Percentiles rank a stretch among this genome's conserved stretches.
Evolutionary conservation across 2,329 filamentous ascomycete genomes (phyloP).

Genomic region (Aspergillus amoenus): DNA sequence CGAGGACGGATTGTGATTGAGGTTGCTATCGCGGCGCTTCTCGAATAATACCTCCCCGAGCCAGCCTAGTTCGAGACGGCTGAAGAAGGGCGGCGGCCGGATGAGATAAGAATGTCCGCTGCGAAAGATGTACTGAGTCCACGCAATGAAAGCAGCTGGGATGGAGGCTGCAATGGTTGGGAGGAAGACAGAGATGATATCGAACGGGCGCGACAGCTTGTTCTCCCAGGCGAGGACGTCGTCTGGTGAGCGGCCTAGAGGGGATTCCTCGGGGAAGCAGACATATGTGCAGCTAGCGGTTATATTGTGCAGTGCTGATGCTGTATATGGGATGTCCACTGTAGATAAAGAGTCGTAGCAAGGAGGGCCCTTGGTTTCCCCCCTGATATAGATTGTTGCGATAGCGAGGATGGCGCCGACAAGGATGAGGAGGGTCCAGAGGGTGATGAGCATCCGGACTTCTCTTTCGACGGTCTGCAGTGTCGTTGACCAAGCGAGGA

Average conservation of each 20-base stretch:
- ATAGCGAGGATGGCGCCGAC: not conserved
- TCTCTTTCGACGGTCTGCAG: not conserved
- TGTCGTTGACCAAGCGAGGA: constrained; percentile 3
- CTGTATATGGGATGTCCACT: not conserved
- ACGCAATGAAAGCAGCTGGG: not conserved
- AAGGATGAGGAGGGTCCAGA: not conserved
- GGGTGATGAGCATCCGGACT: not conserved
- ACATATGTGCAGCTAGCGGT: not conserved
- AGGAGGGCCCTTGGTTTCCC: not conserved
- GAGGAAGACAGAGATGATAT: not conserved
- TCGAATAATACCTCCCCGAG: not conserved
- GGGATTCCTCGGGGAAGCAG: not conserved
- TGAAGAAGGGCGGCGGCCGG: not conserved
- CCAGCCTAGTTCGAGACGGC: not conserved
- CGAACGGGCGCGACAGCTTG: not conserved
- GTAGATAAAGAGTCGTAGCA: not conserved
- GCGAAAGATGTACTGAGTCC: not conserved
- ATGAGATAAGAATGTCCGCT: not conserved
- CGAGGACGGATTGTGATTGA: not conserved
- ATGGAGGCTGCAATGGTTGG: not conserved
- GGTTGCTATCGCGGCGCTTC: not conserved
- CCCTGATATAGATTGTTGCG: not conserved
- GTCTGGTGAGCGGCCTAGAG: not conserved
- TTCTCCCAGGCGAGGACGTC: not conserved
- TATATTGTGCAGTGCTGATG: not conserved